phyloP scores from a whole-genome alignment of 2,329 filamentous ascomycete genomes.

The Beauveria rudraprayagi region DNA sequence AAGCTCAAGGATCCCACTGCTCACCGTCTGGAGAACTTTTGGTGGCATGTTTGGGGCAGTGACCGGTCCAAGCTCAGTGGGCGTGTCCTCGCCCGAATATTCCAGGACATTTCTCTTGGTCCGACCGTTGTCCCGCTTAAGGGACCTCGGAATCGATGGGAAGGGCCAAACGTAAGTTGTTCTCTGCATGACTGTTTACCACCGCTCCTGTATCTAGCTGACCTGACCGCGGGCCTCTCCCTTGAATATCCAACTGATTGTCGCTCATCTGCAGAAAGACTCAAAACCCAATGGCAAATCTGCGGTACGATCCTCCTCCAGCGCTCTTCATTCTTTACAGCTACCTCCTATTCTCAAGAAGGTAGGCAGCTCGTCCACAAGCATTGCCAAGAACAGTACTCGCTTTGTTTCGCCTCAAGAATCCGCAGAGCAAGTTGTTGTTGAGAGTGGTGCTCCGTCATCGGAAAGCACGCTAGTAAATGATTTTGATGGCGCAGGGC shows the following conservation, averaged over 20 bases:
- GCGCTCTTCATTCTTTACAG: slow-evolving; percentile 36
- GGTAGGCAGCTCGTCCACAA: slow-evolving; percentile 42
- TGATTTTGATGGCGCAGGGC: slow-evolving; percentile 17
- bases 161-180: slow-evolving; percentile 37
- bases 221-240: slow-evolving; percentile 20
- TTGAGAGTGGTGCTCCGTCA: slow-evolving; percentile 16
- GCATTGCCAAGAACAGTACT: slow-evolving; percentile 49
- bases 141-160: slow-evolving; percentile 45
- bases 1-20: slow-evolving; percentile 54
- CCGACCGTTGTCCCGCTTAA: slow-evolving; percentile 48
- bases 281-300: neutral
- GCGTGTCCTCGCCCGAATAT: slow-evolving; percentile 45
- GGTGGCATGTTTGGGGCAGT: slow-evolving; percentile 59
- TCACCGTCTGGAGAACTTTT: slow-evolving; percentile 55
- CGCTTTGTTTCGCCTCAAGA: slow-evolving; percentile 50
- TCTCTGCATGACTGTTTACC: neutral
- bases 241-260: slow-evolving; percentile 22
- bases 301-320: slow-evolving; percentile 30
- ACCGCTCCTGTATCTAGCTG: slow-evolving; percentile 4
- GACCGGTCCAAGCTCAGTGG: slow-evolving; percentile 45
- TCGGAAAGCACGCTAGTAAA: slow-evolving; percentile 32
- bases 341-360: slow-evolving; percentile 55
- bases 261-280: slow-evolving; percentile 15
- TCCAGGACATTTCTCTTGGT: slow-evolving; percentile 49
- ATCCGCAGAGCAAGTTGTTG: slow-evolving; percentile 35